phyloP scores from a whole-genome alignment of 805 yeast genomes.

The Starmera dryadoides region DNA sequence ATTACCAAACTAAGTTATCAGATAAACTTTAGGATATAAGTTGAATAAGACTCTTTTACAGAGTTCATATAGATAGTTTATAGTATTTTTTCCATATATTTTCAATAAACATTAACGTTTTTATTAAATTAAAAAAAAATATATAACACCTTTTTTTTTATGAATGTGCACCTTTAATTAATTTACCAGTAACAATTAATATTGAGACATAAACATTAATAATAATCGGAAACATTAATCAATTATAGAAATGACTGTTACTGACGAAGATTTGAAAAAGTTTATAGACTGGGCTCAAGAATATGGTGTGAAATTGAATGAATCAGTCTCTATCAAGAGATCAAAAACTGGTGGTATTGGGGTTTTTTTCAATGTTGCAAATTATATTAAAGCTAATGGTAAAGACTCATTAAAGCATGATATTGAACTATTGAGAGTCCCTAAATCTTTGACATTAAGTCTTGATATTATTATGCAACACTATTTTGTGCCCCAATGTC shows the following conservation, averaged over 20 bases:
- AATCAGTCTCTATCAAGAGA: slow-evolving; percentile 10
- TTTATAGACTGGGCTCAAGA: slow-evolving; percentile 11
- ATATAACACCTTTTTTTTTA: too few species aligned
- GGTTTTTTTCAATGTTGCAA: slow-evolving; percentile 19
- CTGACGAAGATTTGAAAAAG: slow-evolving; percentile 3
- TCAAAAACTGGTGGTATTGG: slow-evolving; percentile 30
- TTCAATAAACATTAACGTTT: too few species aligned
- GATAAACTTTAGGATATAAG: too few species aligned
- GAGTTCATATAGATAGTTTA: too few species aligned
- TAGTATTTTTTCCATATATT: too few species aligned
- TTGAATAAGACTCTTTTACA: too few species aligned
- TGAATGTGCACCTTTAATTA: too few species aligned
- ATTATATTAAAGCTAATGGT: slow-evolving; percentile 1
- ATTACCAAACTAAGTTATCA: too few species aligned
- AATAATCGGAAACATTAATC: not conserved
- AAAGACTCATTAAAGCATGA: slow-evolving; percentile 4
- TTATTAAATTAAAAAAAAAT: too few species aligned
- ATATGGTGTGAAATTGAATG: slow-evolving; percentile 5
- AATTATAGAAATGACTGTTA: not conserved
- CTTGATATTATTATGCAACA: slow-evolving; percentile 21
- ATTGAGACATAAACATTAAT: too few species aligned
- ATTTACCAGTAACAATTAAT: too few species aligned
- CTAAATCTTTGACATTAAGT: slow-evolving; percentile 23
- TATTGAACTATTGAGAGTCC: slow-evolving; percentile 32
- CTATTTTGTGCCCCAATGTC: slow-evolving; percentile 9